Conservation (phyloP, 106 monocot genomes). For the Cymbidium sinense region DNA sequence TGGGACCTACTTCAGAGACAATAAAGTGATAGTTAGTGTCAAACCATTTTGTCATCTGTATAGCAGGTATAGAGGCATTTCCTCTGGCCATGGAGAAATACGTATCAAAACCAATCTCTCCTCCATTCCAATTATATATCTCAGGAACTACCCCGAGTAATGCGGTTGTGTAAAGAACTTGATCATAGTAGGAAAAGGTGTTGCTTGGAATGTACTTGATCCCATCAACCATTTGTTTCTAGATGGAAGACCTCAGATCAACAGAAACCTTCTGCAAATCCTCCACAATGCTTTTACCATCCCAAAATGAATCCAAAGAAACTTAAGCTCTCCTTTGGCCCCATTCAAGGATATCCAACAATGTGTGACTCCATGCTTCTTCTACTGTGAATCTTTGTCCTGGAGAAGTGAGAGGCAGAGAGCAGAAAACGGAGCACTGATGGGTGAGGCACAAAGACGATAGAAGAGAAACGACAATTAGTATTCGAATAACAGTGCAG, state of each 20-base stretch:
- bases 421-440: not conserved
- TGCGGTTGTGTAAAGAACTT: conserved; percentile 57
- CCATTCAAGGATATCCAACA: conserved; percentile 60
- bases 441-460: conserved; percentile 13
- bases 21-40: conserved; percentile 28
- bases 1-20: conserved; percentile 20
- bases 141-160: conserved; percentile 69
- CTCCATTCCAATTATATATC: conserved; percentile 19
- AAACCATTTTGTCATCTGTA: conserved; percentile 32
- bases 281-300: conserved; percentile 40
- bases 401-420: not conserved
- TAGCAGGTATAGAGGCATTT: conserved; percentile 24
- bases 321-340: conserved; percentile 62
- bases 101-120: conserved; percentile 22
- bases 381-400: conserved; percentile 3
- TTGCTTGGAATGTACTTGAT: no score
- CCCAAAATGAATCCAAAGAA: conserved; percentile 63
- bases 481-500: no score
- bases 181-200: conserved; percentile 60
- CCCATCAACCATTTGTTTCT: no score
- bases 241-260: no score
- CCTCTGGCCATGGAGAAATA: conserved; percentile 27
- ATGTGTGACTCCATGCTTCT: conserved; percentile 56
- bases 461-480: no score
- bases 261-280: conserved; percentile 64